Conservation (phyloP, 495 filamentous ascomycete genomes). For the Annulohypoxylon maeteangense region DNA sequence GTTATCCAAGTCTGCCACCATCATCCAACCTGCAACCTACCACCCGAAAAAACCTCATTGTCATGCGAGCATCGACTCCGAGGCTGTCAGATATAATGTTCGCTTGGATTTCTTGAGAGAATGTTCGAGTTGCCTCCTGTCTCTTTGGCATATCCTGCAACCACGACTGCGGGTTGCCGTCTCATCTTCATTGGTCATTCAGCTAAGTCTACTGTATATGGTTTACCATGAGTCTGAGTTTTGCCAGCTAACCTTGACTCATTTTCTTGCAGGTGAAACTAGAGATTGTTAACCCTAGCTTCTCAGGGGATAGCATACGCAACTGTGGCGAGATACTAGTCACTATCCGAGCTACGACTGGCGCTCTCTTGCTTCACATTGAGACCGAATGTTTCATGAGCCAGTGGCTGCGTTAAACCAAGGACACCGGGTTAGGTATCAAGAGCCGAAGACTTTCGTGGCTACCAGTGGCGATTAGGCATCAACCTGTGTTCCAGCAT, state of each 20-base stretch:
- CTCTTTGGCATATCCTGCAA: background rate
- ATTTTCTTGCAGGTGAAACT: background rate
- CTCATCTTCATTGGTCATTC: conserved; percentile 6
- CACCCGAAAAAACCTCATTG: background rate
- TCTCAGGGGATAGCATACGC: background rate
- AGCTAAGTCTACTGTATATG: background rate
- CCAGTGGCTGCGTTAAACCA: background rate
- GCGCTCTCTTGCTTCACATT: background rate
- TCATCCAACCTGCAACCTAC: conserved; percentile 1
- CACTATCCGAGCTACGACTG: background rate
- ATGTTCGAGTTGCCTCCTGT: conserved; percentile 1
- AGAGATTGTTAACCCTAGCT: background rate
- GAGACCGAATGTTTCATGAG: conserved; percentile 14
- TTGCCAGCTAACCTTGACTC: background rate
- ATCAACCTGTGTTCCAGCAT: conserved; percentile 18
- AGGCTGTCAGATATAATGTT: conserved; percentile 1
- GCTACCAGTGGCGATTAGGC: conserved; percentile 22
- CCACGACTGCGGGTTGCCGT: conserved; percentile 3
- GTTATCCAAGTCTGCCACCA: conserved; percentile 3
- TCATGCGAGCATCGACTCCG: background rate
- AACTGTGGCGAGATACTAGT: background rate
- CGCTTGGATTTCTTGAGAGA: background rate
- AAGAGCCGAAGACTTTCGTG: background rate
- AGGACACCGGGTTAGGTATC: conserved; percentile 19
- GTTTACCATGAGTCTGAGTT: background rate